Conservation (phyloP, 2,329 filamentous ascomycete genomes). For the Cadophora sp. region DNA sequence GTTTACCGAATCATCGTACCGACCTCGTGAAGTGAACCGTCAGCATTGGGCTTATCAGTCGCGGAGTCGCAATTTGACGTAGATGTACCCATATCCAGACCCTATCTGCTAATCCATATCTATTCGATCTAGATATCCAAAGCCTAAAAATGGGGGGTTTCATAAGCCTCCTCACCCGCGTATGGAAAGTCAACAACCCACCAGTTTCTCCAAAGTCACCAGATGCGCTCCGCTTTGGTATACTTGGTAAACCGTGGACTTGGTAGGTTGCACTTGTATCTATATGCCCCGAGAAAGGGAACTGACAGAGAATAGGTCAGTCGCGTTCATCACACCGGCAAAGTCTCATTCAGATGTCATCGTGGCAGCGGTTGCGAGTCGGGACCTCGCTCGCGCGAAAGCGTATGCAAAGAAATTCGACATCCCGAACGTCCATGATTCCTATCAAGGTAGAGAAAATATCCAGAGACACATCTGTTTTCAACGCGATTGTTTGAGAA, state of each 20-base stretch:
- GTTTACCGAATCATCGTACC: background rate
- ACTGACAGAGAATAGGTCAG: conserved; percentile 43
- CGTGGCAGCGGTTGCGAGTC: conserved; percentile 58
- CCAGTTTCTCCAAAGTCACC: conserved; percentile 26
- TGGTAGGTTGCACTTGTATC: conserved; percentile 37
- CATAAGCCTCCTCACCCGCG: background rate
- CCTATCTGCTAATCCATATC: too few species aligned
- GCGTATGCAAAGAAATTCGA: conserved; percentile 45
- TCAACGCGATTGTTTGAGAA: too few species aligned
- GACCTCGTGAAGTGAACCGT: background rate
- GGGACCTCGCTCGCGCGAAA: conserved; percentile 54
- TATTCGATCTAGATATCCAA: too few species aligned
- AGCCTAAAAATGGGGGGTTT: background rate
- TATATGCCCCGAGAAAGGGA: background rate
- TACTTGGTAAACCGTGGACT: conserved; percentile 47
- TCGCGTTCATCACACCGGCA: conserved; percentile 56
- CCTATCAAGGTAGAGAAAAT: conserved; percentile 36
- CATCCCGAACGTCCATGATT: conserved; percentile 17
- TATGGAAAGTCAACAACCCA: conserved; percentile 14
- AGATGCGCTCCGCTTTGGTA: conserved; percentile 44
- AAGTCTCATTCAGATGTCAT: conserved; percentile 60
- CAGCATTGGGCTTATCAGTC: background rate
- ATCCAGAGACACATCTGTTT: too few species aligned
- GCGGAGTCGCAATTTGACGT: too few species aligned
- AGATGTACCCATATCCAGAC: too few species aligned